Percentiles rank a stretch among this genome's conserved stretches.
Conservation (phyloP, 345 rosid genomes). For the Turritis glabra region DNA sequence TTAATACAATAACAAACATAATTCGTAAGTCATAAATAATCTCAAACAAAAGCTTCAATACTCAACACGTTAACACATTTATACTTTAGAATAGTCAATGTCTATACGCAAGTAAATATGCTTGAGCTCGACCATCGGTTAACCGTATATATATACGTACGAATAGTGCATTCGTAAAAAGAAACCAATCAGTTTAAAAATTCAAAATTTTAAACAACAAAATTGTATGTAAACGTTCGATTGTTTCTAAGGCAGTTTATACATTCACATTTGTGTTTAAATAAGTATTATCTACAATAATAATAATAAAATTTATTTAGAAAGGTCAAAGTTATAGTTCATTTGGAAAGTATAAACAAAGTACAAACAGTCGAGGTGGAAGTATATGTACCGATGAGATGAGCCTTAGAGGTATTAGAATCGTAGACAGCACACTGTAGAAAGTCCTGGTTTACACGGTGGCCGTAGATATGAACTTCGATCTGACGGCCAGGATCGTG, state of each 20-base stretch:
- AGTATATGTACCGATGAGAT: conserved; percentile 55
- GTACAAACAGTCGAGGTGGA: background rate
- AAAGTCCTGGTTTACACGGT: conserved; percentile 76
- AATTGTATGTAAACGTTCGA: no score
- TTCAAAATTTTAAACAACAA: no score
- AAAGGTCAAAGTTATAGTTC: background rate
- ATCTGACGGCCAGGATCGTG: conserved; percentile 81
- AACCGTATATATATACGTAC: background rate
- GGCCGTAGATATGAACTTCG: conserved; percentile 64
- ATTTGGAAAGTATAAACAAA: background rate
- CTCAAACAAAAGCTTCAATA: background rate
- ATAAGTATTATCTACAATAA: no score
- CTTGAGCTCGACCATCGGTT: background rate
- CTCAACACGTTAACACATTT: background rate
- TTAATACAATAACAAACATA: background rate
- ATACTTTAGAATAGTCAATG: background rate
- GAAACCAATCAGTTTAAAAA: no score
- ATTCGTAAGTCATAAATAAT: background rate
- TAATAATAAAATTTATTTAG: no score
- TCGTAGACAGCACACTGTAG: conserved; percentile 85
- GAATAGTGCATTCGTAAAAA: background rate
- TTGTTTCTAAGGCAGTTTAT: no score
- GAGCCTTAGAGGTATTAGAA: conserved; percentile 50
- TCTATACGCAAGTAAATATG: background rate
- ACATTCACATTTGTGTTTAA: no score